phyloP scores from a whole-genome alignment of 2,329 filamentous ascomycete genomes.

The Aspergillus cejpii region DNA sequence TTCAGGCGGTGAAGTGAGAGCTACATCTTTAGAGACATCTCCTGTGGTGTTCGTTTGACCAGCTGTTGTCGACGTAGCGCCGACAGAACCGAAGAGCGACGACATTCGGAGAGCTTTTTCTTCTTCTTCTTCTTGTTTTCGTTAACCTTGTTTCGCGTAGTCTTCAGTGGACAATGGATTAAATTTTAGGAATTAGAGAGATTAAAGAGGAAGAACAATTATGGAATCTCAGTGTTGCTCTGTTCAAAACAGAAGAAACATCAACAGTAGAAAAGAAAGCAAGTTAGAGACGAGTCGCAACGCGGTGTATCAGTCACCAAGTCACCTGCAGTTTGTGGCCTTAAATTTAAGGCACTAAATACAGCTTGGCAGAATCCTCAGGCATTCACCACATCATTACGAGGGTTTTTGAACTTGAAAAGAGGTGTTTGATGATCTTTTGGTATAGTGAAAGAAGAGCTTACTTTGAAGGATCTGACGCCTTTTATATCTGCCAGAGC shows the following conservation, averaged over 20 bases:
- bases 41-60: conserved; percentile 66
- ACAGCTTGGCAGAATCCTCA: background rate
- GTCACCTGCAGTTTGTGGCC: background rate
- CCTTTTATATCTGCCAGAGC: background rate
- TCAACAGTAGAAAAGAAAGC: background rate
- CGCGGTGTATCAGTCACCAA: background rate
- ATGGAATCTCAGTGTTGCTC: background rate
- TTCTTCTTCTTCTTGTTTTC: conserved; percentile 12
- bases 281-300: background rate
- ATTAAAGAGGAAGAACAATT: background rate
- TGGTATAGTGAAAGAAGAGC: no score
- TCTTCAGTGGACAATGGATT: background rate
- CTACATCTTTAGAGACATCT: conserved; percentile 83
- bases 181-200: background rate
- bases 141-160: background rate
- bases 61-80: conserved; percentile 47
- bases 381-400: background rate
- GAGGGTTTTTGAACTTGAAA: no score
- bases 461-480: no score
- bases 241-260: background rate
- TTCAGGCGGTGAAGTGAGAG: conserved; percentile 68
- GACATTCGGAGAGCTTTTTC: conserved; percentile 29
- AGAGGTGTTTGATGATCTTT: no score
- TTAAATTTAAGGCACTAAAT: background rate
- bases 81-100: conserved; percentile 48